phyloP scores from a whole-genome alignment of 139 green algal species.

The Chlamydomonas sphaeroides region DNA sequence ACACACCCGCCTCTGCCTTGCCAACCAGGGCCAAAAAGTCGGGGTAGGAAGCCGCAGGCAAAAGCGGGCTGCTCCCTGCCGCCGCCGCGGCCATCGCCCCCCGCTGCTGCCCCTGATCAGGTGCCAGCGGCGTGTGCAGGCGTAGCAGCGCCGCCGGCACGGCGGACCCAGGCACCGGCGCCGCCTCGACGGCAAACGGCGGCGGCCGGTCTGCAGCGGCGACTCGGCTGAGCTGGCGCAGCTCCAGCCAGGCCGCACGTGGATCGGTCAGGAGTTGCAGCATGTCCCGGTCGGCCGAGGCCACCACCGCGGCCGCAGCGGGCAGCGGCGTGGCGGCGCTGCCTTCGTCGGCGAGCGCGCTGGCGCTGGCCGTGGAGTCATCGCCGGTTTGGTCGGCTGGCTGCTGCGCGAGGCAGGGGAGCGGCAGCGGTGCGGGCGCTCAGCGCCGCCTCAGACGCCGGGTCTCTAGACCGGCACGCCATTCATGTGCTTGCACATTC shows the following conservation, averaged over 20 bases:
- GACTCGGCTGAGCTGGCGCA: neutral
- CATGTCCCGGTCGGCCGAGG: conserved; percentile 31
- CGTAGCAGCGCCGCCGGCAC: neutral
- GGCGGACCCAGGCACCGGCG: neutral
- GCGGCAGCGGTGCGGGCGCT: neutral
- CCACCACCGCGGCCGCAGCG: neutral
- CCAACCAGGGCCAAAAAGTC: conserved; percentile 22
- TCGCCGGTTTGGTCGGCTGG: no score
- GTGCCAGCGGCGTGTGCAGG: neutral
- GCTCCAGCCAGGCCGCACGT: conserved; percentile 11
- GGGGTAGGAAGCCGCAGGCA: neutral
- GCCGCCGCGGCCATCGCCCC: no score
- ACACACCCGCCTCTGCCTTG: conserved; percentile 29
- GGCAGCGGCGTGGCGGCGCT: neutral
- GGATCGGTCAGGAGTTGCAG: conserved; percentile 15
- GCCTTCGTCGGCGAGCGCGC: neutral
- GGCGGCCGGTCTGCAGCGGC: neutral
- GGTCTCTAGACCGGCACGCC: no score
- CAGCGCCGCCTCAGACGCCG: no score
- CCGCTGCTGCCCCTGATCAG: neutral
- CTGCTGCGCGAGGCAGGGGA: neutral
- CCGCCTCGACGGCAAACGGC: neutral
- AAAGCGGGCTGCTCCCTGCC: neutral
- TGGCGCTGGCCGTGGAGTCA: neutral
- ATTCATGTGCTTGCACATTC: no score